A percentile compares a stretch with the other conserved stretches of the same genome.
Evolutionary conservation across 257 asterid genomes (phyloP).

Genomic region (Apocynum venetum): DNA sequence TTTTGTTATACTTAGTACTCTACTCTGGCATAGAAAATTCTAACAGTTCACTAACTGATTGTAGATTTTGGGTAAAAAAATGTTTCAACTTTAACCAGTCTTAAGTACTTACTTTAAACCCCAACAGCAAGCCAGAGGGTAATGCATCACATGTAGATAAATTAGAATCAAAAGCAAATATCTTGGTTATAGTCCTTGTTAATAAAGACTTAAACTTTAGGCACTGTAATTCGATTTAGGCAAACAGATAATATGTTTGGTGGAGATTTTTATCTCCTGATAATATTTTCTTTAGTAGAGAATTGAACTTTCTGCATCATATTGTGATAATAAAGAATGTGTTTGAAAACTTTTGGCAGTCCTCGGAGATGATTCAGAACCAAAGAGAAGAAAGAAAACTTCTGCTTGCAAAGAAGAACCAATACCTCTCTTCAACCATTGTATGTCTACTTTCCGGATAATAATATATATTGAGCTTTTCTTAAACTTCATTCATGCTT

Average conservation of each 20-base stretch:
- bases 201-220: background rate
- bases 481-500: background rate
- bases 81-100: background rate
- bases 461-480: background rate
- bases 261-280: background rate
- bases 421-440: slow-evolving; percentile 58
- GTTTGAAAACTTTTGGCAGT: slow-evolving; percentile 49
- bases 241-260: background rate
- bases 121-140: background rate
- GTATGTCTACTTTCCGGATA: slow-evolving; percentile 29
- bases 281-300: background rate
- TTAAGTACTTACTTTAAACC: background rate
- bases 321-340: slow-evolving; percentile 33
- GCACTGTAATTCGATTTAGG: background rate
- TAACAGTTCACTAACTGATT: background rate
- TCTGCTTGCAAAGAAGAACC: slow-evolving; percentile 27
- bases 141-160: background rate
- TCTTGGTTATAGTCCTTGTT: background rate
- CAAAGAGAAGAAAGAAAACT: slow-evolving; percentile 31
- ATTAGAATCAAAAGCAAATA: background rate
- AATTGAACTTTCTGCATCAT: slow-evolving; percentile 6
- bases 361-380: slow-evolving; percentile 64
- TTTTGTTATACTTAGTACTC: background rate
- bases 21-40: background rate
- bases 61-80: background rate